Evolutionary conservation across 2,329 filamentous ascomycete genomes (phyloP), one percentile per base, ranked within the genome.

Genomic region (Myriangium duriaei): DNA sequence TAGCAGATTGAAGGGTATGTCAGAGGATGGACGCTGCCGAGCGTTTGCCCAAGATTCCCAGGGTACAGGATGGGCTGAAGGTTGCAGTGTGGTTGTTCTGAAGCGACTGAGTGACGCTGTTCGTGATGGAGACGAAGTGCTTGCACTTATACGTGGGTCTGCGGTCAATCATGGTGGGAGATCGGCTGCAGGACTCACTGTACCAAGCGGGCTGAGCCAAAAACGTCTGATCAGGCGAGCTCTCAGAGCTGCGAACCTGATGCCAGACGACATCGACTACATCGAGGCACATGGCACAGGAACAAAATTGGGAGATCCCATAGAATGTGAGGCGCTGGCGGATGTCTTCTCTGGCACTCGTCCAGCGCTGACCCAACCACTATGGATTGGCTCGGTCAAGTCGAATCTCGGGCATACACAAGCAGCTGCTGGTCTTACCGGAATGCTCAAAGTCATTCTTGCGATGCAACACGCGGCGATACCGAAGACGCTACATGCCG

Each of bases 391-490:
- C 4, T 38, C 49, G 1, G 44, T 48, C 17, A 56, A 55, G 30
- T 37, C 51, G 1, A 55, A 55, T 29, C 35, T 55, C 10, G 53
- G 53, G 3, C 53, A 56, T 32, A 41, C 42, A 2, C 52, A 55
- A 32, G 40, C 47, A 38, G 51, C 39, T 9, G 43, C 53, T 16
- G 53, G 53, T 11, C 54, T 68, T 28, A 74, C 67, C n/a, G 69
- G 65, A n/a, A 58, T 81, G 3, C 62, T 74, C 50, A 81, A 81
- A 54, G 70, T 77, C 0, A 55, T 81, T 3, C 49, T 79, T 51
- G 79, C 79, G 74, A 54, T 79, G 40, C 65, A 75, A 53, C 70
- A 79, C 48, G 69, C 68, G 37, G 53, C 58, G 3, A 80, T 81
- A 26, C 76, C 76, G 0, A 76, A 7, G 7, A 7, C 21, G 7